These are phyloP conservation scores for Hibiscus syriacus DNA, from an alignment of 345 rosid species.

Conservation along the genomic window DNA sequence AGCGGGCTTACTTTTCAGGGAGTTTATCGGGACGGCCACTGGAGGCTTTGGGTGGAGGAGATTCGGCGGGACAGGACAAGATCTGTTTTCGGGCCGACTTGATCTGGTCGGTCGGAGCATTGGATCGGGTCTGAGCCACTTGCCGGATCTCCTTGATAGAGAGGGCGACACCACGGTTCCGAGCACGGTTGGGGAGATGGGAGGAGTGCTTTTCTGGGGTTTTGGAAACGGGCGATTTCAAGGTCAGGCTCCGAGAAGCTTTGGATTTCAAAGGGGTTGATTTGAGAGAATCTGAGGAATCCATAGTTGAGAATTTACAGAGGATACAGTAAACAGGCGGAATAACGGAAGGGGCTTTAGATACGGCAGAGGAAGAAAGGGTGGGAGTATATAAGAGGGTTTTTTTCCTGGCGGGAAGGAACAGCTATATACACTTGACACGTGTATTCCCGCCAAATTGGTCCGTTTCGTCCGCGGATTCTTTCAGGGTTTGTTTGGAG, in stretches of 20 bases:
- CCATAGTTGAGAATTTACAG: conserved; percentile 21
- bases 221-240: conserved; percentile 14
- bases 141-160: conserved; percentile 48
- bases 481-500: neutral
- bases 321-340: too few species aligned
- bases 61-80: conserved; percentile 2
- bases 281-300: conserved; percentile 19
- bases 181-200: conserved; percentile 24
- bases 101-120: conserved; percentile 16
- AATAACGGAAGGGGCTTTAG: neutral
- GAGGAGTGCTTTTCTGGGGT: conserved; percentile 48
- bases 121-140: conserved; percentile 34
- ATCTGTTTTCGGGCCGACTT: conserved; percentile 37
- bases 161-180: conserved; percentile 44
- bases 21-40: conserved; percentile 15
- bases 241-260: neutral
- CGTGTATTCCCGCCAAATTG: conserved; percentile 34
- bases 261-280: conserved; percentile 33
- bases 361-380: neutral
- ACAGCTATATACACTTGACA: conserved; percentile 21
- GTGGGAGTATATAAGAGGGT: conserved; percentile 3
- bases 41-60: conserved; percentile 7
- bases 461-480: conserved; percentile 46
- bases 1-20: conserved; percentile 37
- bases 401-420: conserved; percentile 29